Evolutionary conservation across 805 yeast species (phyloP).

Genomic region (Lipomyces orientalis): DNA sequence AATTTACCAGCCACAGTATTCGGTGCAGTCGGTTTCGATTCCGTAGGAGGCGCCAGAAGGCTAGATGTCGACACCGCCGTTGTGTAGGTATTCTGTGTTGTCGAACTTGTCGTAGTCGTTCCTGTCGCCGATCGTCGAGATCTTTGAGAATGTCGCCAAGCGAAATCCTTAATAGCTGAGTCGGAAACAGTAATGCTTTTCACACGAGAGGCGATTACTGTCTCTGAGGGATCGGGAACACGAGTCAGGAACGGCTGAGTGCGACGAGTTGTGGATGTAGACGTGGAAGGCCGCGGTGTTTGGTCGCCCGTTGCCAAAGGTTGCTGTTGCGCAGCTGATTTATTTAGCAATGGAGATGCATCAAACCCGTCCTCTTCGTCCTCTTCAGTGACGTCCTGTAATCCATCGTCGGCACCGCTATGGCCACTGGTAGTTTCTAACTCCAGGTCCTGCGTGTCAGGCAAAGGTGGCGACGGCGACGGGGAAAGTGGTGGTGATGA

Average conservation of each 20-base stretch:
- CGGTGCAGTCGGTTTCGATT: slow-evolving; percentile 11
- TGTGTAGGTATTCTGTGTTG: slow-evolving; percentile 8
- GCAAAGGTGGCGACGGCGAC: slow-evolving; percentile 20
- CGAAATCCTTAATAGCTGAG: slow-evolving; percentile 32
- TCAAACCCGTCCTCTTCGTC: slow-evolving; percentile 22
- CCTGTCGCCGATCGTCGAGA: not conserved
- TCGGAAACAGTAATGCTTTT: slow-evolving; percentile 32
- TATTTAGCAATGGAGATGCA: slow-evolving; percentile 23
- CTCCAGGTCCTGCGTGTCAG: slow-evolving; percentile 13
- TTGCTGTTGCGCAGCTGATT: not conserved
- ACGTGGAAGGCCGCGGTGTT: not conserved
- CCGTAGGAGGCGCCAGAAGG: not conserved
- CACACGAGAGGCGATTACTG: slow-evolving; percentile 31
- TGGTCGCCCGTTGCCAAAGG: not conserved
- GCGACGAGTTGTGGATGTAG: slow-evolving; percentile 1
- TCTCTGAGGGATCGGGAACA: slow-evolving; percentile 21
- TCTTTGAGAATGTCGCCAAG: slow-evolving; percentile 10
- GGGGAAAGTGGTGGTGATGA: slow-evolving; percentile 27
- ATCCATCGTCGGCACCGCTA: not conserved
- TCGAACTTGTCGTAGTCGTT: not conserved
- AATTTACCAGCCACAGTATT: slow-evolving; percentile 26
- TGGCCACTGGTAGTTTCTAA: slow-evolving; percentile 6
- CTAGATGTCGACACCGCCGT: slow-evolving; percentile 6
- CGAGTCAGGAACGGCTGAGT: slow-evolving; percentile 6
- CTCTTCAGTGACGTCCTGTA: slow-evolving; percentile 16